Base-by-base conservation (phyloP, 495 filamentous ascomycete species). In the Talaromyces adpressus region DNA sequence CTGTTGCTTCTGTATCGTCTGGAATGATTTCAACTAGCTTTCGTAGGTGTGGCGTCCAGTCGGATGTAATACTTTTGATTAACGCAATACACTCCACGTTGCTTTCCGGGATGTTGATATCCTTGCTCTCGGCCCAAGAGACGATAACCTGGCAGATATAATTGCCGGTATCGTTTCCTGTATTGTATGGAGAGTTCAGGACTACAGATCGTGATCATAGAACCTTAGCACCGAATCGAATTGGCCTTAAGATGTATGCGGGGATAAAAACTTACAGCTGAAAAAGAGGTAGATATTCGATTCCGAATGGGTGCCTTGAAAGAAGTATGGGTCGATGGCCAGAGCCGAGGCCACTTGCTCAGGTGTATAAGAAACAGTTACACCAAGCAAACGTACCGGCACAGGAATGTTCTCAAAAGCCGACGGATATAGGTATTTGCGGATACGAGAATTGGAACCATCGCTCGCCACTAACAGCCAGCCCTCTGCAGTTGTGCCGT, bases 281-380 rank as follows among this genome's bases (percentile, higher is more conserved):
- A 83, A 85, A 69, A 79, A 87, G 0, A 87, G 62, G 68, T 82
- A 88, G 4, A 81, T 76, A 27, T 82, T 73, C 11, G 85, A 81
- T 12, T 76, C 71, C 0, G 86, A 84, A 58, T 87, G 78, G 4
- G 79, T 76, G 1, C 85, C 84, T 57, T 88, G 84, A 53, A 88
- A 83, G 47, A 89, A 82, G 25, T 81, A 82, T 1, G 85, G 84
- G 58, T 88, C 85, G 18, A 87, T 77, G 4, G 71, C 72, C 16
- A 78, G 70, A 29, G 82, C 75, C 5, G 75, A 75, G 1, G 70
- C 68, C 34, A 78, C 69, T 52, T 81, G 71, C 49, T 71, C 71
- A 0, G 71, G 62, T 0, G 75, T 73, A 34, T 85, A 79, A 16
- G 60, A 62, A 14, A 62, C 60, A 23, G 60, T 62, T 16, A 62